Base-by-base conservation (phyloP, 2,329 filamentous ascomycete species). In the Xylaria sp. region DNA sequence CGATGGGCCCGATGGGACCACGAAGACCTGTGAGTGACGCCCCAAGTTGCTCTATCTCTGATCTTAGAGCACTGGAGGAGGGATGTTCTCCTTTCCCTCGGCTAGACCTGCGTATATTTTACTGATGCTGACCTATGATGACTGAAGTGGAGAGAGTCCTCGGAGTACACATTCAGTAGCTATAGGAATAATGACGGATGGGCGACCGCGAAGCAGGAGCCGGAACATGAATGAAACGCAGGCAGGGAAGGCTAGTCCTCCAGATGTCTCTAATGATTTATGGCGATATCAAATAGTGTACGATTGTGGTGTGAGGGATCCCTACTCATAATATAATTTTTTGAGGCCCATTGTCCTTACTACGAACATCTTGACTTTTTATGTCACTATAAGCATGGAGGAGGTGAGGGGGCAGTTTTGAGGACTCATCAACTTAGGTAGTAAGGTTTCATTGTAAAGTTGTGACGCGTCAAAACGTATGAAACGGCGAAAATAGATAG, bases 71-170 rank as follows among this genome's bases (percentile, higher is more conserved):
- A 2, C 15, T 15, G 23, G 20, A 8, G 20, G 20, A 13, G 15
- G 34, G 34, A 15, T 8, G 4, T 10, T 15, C 36, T 52, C 45
- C n/a, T 56, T 15, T 32, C 28, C 25, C 20, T 36, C 4, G 4
- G 28, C 50, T 30, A 18, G 28, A n/a, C 28, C 9, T 34, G 30
- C 13, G 41, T 20, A 34, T 66, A 23, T 63, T 39, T 50, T 13
- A 23, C 20, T 1, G 13, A 48, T 28, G 28, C 64, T 69, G 20
- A 67, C 43, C 2, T 63, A 23, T 32, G 48, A 43, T 60, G 30
- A 34, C 56, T 60, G 32, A 28, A 69, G 67, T 69, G 28, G 65
- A 64, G 57, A 67, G 67, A 57, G 57, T 65, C 3, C 39, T 70
- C 12, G 43, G 66, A 13, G n/a, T 66, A 10, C 55, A 45, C 3